Evolutionary conservation across 768 basidiomycete species (phyloP), one percentile per base, ranked within the genome.

Genomic region (Russula olivacea): DNA sequence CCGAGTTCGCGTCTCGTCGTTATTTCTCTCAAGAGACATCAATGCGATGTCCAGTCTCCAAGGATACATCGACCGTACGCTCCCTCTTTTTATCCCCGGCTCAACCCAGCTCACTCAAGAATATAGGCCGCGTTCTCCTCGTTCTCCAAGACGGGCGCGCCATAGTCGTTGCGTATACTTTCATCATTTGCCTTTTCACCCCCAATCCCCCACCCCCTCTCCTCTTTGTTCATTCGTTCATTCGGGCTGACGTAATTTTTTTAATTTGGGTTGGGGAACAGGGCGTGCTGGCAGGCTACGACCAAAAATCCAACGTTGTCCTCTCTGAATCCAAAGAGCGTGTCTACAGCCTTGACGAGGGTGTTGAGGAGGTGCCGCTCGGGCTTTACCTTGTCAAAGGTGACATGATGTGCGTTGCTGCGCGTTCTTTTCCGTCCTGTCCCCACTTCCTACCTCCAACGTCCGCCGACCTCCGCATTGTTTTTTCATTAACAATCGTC

Each of bases 331-430:
- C 88, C 61, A 92, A 89, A 71, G 97, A 99, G 73, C 86, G 96
- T 69, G 86, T 98, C 38, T 98, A 91, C 74, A 91, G 88, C 71
- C 75, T 83, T 58, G 97, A 99, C 17, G 91, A 91, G 70, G 89
- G 90, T 45, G 93, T 97, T 30, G 92, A 98, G 75, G 94, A 98
- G 79, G 86, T 94, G 11, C 90, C 93, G 0, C 79, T 98, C 28
- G 97, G 97, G 0, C 79, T 98, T 50, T 98, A 99, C 75, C 86
- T 99, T 71, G 93, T 99, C 72, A 94, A 98, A 70, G 97, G 97
- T 3, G 97, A 99, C 73, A 94, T 94, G 82, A 94, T 96, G 97
- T 98, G 70, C 74, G 93, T 84, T 43, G 7, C 45, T 43, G 3
- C 43, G 43, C 12, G 28, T n/a, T 32, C 30, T 10, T 25, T 17